Evolutionary conservation across 1,284 basidiomycete genomes (phyloP), one percentile per base, ranked within the genome.

Genomic region (Moesziomyces aphidis): DNA sequence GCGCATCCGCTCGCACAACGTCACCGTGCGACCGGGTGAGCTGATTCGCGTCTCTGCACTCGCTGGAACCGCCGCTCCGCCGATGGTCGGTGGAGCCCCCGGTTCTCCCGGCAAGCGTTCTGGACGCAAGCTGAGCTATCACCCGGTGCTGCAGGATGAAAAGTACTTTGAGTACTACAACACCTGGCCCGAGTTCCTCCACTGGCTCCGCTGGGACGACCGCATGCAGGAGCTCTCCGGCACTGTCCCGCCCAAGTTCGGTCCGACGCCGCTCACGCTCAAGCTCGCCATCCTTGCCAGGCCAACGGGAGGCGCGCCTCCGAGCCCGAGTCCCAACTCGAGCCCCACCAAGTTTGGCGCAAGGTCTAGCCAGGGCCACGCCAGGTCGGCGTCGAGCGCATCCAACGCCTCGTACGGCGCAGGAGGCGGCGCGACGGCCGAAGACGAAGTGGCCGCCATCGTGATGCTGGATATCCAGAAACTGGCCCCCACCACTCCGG

Each of bases 181-280:
- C 48, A 74, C 63, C 34, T 72, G 80, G 73, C 71, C 77, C n/a
- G 63, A 66, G 19, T 83, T 81, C 72, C 69, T 83, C 34, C 56
- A 73, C 49, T 83, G 81, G 81, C 65, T 83, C 21, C 43, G 28
- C 19, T 82, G 81, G 74, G 72, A 83, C 28, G 48, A 55, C 13
- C 53, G 66, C 21, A 72, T 71, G 60, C 78, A 81, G 45, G 79
- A 80, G 61, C 71, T 81, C 3, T 59, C 67, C 5, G 81, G 81
- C n/a, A 64, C 65, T 7, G 80, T 80, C 6, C 79, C 80, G 1
- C 52, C 55, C 31, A 60, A 71, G 24, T 76, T 78, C 47, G 74
- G 71, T 2, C 65, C 70, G 13, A 67, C 60, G 5, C 72, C 72
- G 42, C 49, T 74, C 19, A 61, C 44, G 22, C 39, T 76, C 47